Evolutionary conservation across 1,139 yeast genomes (phyloP).

Genomic region (Saccharomyces hybrid): DNA sequence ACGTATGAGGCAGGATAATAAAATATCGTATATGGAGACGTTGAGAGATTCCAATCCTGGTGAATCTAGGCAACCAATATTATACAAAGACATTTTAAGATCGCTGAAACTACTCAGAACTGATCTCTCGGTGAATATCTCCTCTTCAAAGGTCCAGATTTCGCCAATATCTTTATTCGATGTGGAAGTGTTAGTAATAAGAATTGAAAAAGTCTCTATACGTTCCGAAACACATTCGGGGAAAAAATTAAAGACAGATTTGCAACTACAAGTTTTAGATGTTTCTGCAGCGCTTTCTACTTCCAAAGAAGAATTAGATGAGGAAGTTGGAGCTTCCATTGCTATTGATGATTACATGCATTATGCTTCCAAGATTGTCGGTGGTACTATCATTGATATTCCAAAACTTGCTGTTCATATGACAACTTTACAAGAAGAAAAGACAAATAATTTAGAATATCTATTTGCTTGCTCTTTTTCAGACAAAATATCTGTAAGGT

Average conservation of each 20-base stretch:
- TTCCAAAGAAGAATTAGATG: slow-evolving; percentile 39
- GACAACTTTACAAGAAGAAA: slow-evolving; percentile 60
- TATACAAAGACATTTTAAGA: slow-evolving; percentile 20
- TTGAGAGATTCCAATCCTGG: slow-evolving; percentile 29
- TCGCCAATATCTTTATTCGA: slow-evolving; percentile 76
- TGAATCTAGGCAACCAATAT: slow-evolving; percentile 14
- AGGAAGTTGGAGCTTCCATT: slow-evolving; percentile 41
- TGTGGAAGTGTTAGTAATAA: slow-evolving; percentile 60
- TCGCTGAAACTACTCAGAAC: slow-evolving; percentile 40
- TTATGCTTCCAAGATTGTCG: slow-evolving; percentile 54
- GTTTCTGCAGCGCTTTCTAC: slow-evolving; percentile 60
- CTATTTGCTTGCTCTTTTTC: slow-evolving; percentile 67
- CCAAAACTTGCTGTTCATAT: slow-evolving; percentile 71
- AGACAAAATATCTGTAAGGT: slow-evolving; percentile 81
- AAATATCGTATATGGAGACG: slow-evolving; percentile 66
- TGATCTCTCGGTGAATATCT: slow-evolving; percentile 53
- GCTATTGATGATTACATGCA: slow-evolving; percentile 49
- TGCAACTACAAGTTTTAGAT: slow-evolving; percentile 48
- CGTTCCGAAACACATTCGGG: slow-evolving; percentile 48
- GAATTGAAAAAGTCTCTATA: slow-evolving; percentile 53
- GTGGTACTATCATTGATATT: slow-evolving; percentile 73
- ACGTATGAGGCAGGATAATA: slow-evolving; percentile 68
- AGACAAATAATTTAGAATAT: slow-evolving; percentile 50
- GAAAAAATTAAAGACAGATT: slow-evolving; percentile 39
- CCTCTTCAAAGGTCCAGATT: slow-evolving; percentile 50